Evolutionary conservation across 768 basidiomycete genomes (phyloP), one percentile per base, ranked within the genome.

Genomic region (Pulveroboletus ravenelii): DNA sequence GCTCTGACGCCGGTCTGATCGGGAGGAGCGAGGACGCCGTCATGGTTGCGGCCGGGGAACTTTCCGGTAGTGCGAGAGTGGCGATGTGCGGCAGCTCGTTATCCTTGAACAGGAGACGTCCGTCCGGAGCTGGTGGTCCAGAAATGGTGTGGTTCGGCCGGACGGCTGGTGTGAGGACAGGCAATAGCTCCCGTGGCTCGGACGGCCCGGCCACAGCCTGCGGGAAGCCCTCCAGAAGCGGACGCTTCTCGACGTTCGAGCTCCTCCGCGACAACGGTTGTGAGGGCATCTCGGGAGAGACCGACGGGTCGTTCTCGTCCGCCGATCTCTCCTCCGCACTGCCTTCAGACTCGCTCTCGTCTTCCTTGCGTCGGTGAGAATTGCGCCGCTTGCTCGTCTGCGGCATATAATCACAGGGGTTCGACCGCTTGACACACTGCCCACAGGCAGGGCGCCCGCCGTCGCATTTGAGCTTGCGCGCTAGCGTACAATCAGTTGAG

Each of bases 381-480:
- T 81, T 81, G 46, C 88, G 83, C 32, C 87, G 82, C 66, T 87
- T 89, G 68, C 80, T 82, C 58, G 80, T 82, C 50, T 72, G 72
- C 14, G 83, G 81, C 79, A 81, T 82, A 58, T 91, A 92, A 62
- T 90, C 89, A 67, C 89, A 92, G 14, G 80, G 70, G 58, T 89
- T 82, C 41, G 78, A 79, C 43, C 89, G 81, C 67, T 91, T 90
- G 53, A 82, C 71, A 63, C 89, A 92, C 65, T 92, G 89, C 41
- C 80, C 74, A 63, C 89, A 92, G 13, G 88, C 85, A 8, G 89
- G 89, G 43, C 87, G 80, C 37, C 85, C 86, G 44, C 89, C 89
- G 60, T 92, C 89, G 66, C 89, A 92, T 73, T 91, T 91, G 38
- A 92, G 76, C 72, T 92, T 92, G 53, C 89, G 82, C 44, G 89